Base-by-base conservation (phyloP, 371 early-diverging fungal genomes). In the Dichotomocladium elegans region DNA sequence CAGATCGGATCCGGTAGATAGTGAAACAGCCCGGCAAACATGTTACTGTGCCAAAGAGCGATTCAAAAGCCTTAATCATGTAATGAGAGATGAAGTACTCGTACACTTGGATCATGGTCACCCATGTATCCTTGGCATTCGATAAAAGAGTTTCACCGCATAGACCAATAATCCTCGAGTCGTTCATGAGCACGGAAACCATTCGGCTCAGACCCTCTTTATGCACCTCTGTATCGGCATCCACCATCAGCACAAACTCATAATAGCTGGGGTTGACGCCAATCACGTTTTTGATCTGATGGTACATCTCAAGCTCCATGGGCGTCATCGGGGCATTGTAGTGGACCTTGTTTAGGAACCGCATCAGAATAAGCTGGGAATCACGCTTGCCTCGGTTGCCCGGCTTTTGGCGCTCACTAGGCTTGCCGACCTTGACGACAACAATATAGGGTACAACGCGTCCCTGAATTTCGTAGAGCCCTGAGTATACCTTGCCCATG, bases 21-120 rank as follows among this genome's bases (percentile, higher is more conserved):
- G 83, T 88, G 79, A 93, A 93, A 68, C 92, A 96, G 9, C 96
- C 93, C 0, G 93, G 93, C 40, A 95, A 64, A 77, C 92, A 97
- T 51, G 94, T 96, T 22, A 93, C 91, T 11, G 87, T 82, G n/a
- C 89, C 88, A 74, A 93, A 92, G 22, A 92, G 70, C 7, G 86
- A 85, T 57, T 91, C 92, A 70, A 92, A 88, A n/a, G 91, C 88
- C 61, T 93, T 93, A 47, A 87, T 74, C 28, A 91, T 64, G 59
- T 93, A 91, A 70, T 93, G 93, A 10, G 90, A 90, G 42, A 91
- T 92, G 49, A 88, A 93, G 70, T 93, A 94, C 64, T 94, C 75
- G 70, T 91, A 85, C 47, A 81, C 91, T 60, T 92, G 97, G 62
- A 92, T 96, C 90, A 92, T 93, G 9, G 96, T 93, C 14, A 93